Evolutionary conservation across 331 rosid species (phyloP), one percentile per base, ranked within the genome.

Genomic region (Rosa hybrid): DNA sequence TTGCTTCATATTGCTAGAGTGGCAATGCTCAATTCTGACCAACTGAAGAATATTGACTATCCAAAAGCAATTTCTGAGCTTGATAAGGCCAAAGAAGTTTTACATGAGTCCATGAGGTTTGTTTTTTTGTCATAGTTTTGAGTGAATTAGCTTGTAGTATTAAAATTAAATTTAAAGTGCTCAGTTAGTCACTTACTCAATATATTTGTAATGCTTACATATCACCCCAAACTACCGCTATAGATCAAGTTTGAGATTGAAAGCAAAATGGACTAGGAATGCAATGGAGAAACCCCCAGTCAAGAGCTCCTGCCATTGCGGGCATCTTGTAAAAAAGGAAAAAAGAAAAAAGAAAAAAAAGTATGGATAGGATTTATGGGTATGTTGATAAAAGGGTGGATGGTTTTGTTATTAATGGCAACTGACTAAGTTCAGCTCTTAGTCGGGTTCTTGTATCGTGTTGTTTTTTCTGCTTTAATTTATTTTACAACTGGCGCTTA

Each of bases 1-100:
- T 80, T 87, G 87, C 97, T 94, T 83, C 95, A 87, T 77, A 81
- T 92, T 75, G 95, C 94, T 67, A 84, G 91, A 78, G 90, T 90
- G 80, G 82, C 83, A 81, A 84, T 86, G 89, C 88, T 87, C 75
- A 89, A 83, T 72, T 83, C 75, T 82, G 82, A 69, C 59, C 80
- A 77, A 83, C 78, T 87, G 57, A 81, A 83, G 82, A 77, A 82
- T 74, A 42, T 12, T 27, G 88, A 92, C 80, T 75, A 69, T 85
- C 77, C 89, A 71, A 77, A 77, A 79, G 89, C 91, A 70, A 77
- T 80, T 78, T 79, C 77, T 75, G 95, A 86, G 86, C 90, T 89
- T 86, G 88, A 87, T 51, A 86, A 77, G 45, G 97, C 97, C 78
- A 89, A 84, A 80, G 78, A 81, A 65, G 77, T 81, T 75, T 83